These are phyloP conservation scores for Nakataea oryzae DNA, from an alignment of 2,329 filamentous ascomycete species.

Conservation along the genomic window DNA sequence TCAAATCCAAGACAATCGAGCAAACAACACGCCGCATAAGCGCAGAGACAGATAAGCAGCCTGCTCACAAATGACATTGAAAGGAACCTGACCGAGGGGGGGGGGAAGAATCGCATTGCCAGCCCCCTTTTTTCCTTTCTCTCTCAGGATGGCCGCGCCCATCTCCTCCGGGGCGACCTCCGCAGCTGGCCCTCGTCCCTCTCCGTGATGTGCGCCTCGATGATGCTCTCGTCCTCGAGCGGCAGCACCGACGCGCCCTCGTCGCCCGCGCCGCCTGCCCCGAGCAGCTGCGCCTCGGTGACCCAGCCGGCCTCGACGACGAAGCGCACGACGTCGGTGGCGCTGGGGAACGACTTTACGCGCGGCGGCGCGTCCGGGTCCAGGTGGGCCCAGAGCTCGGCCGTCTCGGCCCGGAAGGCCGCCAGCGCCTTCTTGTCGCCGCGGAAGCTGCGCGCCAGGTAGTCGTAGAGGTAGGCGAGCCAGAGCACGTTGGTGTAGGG, in stretches of 20 bases:
- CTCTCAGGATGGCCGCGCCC: neutral
- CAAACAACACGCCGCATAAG: neutral
- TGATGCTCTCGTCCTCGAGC: slow-evolving; percentile 8
- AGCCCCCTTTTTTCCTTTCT: too few relatives aligned
- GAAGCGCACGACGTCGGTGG: slow-evolving; percentile 46
- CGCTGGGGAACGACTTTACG: slow-evolving; percentile 41
- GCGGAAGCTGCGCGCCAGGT: slow-evolving; percentile 34
- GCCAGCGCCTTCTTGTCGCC: slow-evolving; percentile 34
- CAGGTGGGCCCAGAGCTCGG: slow-evolving; percentile 43
- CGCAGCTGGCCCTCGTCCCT: slow-evolving; percentile 7
- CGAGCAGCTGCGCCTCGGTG: slow-evolving; percentile 36
- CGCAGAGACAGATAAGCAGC: neutral
- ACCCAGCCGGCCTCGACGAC: slow-evolving; percentile 49
- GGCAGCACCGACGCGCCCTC: slow-evolving; percentile 12
- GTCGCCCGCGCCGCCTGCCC: neutral
- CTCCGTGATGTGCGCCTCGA: slow-evolving; percentile 9
- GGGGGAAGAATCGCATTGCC: neutral
- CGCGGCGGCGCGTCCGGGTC: slow-evolving; percentile 36
- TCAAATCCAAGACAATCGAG: neutral
- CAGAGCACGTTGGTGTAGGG: slow-evolving; percentile 58
- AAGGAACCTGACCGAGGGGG: neutral
- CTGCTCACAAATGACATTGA: neutral
- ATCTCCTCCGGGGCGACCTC: slow-evolving; percentile 11
- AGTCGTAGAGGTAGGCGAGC: slow-evolving; percentile 51
- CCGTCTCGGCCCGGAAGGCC: slow-evolving; percentile 35